Percentiles rank a stretch among this genome's conserved stretches.
These are phyloP conservation scores for Rhododendron griersonianum DNA, from an alignment of 148 eudicot genomes.

Conservation along the genomic window DNA sequence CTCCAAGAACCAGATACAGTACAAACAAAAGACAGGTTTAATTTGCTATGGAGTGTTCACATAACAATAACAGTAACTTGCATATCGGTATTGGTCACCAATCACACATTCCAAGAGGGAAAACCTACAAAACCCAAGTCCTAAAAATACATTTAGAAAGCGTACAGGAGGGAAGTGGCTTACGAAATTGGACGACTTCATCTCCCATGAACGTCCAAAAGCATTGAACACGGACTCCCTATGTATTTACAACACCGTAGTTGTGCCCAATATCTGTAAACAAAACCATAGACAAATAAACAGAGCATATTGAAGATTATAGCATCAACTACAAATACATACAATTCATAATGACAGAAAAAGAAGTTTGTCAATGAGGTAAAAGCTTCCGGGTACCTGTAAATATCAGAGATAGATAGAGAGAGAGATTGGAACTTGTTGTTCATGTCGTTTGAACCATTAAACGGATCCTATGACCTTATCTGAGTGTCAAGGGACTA, in stretches of 20 bases:
- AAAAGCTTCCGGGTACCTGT: too few species aligned
- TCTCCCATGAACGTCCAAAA: neutral
- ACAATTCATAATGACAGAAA: too few species aligned
- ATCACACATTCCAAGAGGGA: neutral
- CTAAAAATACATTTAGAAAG: neutral
- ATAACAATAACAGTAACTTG: neutral
- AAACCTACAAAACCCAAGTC: neutral
- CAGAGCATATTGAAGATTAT: too few species aligned
- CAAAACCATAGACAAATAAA: too few species aligned
- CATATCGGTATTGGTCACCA: neutral
- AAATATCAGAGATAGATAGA: too few species aligned
- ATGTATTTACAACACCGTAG: neutral
- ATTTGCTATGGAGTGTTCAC: neutral
- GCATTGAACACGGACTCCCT: neutral
- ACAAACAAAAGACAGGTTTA: neutral
- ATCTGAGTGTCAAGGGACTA: too few species aligned
- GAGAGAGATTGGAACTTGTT: too few species aligned
- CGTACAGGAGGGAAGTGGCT: neutral
- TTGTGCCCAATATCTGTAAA: neutral
- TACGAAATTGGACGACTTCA: conserved; percentile 1
- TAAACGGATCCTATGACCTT: too few species aligned
- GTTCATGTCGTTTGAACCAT: too few species aligned
- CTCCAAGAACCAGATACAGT: neutral
- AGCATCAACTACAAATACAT: too few species aligned
- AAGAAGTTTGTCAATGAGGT: too few species aligned